Percentiles rank a stretch among this genome's conserved stretches.
Conservation (phyloP, 1,284 basidiomycete species). For the Papiliotrema nemorosa region DNA sequence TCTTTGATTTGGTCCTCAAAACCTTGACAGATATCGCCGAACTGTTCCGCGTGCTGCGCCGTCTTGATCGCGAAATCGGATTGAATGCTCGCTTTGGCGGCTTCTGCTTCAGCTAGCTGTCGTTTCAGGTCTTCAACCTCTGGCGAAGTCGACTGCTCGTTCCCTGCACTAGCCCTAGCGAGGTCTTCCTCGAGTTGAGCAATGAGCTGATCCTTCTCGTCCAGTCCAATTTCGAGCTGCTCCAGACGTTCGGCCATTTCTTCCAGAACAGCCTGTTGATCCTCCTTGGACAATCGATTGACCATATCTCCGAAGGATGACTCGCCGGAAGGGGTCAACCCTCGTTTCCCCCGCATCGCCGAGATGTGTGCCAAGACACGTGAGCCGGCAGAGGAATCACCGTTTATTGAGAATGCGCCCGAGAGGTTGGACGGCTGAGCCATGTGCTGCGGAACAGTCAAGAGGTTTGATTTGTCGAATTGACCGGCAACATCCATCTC, state of each 20-base stretch:
- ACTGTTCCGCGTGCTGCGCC: slow-evolving; percentile 35
- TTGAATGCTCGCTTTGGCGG: slow-evolving; percentile 17
- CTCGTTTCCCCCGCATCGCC: background rate
- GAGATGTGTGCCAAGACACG: slow-evolving; percentile 2
- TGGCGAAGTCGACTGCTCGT: background rate
- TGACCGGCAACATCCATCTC: slow-evolving; percentile 19
- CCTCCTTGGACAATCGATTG: background rate
- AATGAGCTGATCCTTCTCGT: slow-evolving; percentile 30
- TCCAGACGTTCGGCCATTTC: slow-evolving; percentile 19
- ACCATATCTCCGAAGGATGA: background rate
- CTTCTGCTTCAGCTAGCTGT: slow-evolving; percentile 27
- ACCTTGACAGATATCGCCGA: slow-evolving; percentile 37
- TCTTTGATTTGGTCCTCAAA: slow-evolving; percentile 31
- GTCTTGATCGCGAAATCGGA: slow-evolving; percentile 38
- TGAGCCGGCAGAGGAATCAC: background rate
- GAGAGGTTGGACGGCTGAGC: background rate
- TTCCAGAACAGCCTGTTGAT: slow-evolving; percentile 5
- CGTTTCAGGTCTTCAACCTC: slow-evolving; percentile 12
- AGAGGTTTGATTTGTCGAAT: background rate
- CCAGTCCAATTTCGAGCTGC: slow-evolving; percentile 23
- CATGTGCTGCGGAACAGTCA: background rate
- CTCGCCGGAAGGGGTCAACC: background rate
- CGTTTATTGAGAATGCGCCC: background rate
- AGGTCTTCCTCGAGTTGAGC: slow-evolving; percentile 19
- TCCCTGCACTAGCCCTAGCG: background rate